Evolutionary conservation across 352 stramenopile species (phyloP).

Genomic region (Achlya hypogyna): DNA sequence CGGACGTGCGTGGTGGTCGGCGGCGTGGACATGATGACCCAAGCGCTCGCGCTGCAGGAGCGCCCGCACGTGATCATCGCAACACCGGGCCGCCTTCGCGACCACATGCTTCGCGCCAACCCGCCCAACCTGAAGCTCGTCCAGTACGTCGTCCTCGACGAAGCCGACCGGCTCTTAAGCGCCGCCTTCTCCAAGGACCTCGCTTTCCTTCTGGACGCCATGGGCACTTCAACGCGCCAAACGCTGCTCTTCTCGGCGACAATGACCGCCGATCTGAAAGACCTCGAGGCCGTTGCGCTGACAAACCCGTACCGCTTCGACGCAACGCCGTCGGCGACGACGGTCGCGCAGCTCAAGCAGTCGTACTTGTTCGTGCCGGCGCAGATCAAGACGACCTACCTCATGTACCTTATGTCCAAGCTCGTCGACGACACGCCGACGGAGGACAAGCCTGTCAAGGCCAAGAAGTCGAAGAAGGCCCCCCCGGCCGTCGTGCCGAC

Average conservation of each 20-base stretch:
- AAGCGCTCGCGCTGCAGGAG: slow-evolving; percentile 81
- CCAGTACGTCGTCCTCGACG: slow-evolving; percentile 96
- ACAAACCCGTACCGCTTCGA: slow-evolving; percentile 64
- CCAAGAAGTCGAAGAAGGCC: slow-evolving; percentile 28
- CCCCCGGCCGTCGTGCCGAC: slow-evolving; percentile 9
- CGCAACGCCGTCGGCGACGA: slow-evolving; percentile 68
- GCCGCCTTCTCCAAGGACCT: slow-evolving; percentile 83
- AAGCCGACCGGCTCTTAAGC: slow-evolving; percentile 93
- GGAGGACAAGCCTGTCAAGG: slow-evolving; percentile 31
- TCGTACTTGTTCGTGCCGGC: slow-evolving; percentile 97
- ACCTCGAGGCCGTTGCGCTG: slow-evolving; percentile 64
- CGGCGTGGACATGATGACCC: slow-evolving; percentile 91
- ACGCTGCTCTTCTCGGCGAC: slow-evolving; percentile 97
- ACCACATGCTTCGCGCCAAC: slow-evolving; percentile 87
- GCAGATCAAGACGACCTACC: slow-evolving; percentile 94
- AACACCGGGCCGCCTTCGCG: slow-evolving; percentile 91
- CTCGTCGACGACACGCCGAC: slow-evolving; percentile 33
- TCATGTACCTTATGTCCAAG: slow-evolving; percentile 81
- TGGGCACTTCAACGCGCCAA: slow-evolving; percentile 74
- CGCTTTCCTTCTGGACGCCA: slow-evolving; percentile 69
- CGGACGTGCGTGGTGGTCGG: slow-evolving; percentile 91
- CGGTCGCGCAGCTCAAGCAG: slow-evolving; percentile 90
- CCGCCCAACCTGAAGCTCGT: slow-evolving; percentile 85
- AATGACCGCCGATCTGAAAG: slow-evolving; percentile 90
- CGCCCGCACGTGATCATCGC: slow-evolving; percentile 96